Evolutionary conservation across 2,329 filamentous ascomycete species (phyloP), one percentile per base, ranked within the genome.

Genomic region (Neopestalotiopsis rosae): DNA sequence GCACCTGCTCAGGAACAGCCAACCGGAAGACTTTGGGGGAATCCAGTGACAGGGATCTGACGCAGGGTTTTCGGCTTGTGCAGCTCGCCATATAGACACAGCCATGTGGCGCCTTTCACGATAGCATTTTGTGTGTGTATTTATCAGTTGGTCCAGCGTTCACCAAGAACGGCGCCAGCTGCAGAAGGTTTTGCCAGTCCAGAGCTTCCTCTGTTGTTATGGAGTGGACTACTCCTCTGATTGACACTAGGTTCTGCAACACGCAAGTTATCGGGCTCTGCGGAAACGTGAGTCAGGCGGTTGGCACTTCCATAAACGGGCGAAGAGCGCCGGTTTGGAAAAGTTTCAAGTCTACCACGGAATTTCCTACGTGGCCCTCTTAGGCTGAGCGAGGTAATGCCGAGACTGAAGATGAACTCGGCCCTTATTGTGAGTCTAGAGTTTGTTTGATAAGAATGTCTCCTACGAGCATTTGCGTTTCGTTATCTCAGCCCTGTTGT

Each of bases 301-400:
- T 30, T 34, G 57, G 57, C 57, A 34, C 30, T 30, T 59, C 57
- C 30, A 24, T 30, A 34, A 59, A 34, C 14, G 24, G 57, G 57
- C 57, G 57, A 59, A 34, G 57, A 24, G 57, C 57, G 57, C 57
- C 57, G 24, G 12, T 28, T 59, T 59, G 24, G 57, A 28, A 20
- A 30, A 59, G 57, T 34, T 24, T 59, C 5, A 52, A 52, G 45
- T 52, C 24, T 9, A 34, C 24, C 30, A 30, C 24, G 30, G 13
- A 30, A 6, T 34, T 28, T 24, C 30, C n/a, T 52, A 52, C 30
- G 57, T 59, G 30, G 57, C 30, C 17, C 24, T 59, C 24, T 28
- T 34, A 59, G 32, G 34, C 32, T 42, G 61, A 63, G 61, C 61
- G 61, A 63, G 38, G 61, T 63, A 63, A 42, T 32, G 32, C 61